Percentiles rank a stretch among this genome's conserved stretches.
These are phyloP conservation scores for Leccinum boreale DNA, from an alignment of 768 basidiomycete species.

Conservation along the genomic window DNA sequence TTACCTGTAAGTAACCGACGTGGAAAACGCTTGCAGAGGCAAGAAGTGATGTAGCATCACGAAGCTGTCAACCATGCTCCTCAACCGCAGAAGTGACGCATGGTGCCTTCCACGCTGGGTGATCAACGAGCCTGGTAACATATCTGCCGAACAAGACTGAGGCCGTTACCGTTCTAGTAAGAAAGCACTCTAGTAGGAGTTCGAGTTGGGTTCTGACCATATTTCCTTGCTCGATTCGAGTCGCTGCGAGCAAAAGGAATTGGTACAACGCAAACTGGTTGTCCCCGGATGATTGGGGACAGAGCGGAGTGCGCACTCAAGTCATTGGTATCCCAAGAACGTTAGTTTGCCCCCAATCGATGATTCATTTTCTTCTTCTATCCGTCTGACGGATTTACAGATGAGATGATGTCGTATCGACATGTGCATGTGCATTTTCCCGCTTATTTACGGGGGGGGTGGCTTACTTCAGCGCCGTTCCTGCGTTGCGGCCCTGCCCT, in stretches of 20 bases:
- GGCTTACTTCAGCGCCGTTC: conserved; percentile 17
- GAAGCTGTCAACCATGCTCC: not conserved
- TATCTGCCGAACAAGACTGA: not conserved
- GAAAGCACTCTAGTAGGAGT: not conserved
- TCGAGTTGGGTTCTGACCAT: not conserved
- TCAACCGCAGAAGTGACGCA: not conserved
- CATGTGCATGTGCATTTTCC: not conserved
- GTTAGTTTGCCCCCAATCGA: not conserved
- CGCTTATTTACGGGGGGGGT: not conserved
- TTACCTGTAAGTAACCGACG: not conserved
- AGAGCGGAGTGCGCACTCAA: not conserved
- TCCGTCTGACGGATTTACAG: not conserved
- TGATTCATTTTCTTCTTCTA: not conserved
- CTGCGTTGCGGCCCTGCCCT: not conserved
- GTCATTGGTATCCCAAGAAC: not conserved
- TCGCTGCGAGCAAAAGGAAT: not conserved
- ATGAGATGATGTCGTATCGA: not conserved
- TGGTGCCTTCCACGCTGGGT: not conserved
- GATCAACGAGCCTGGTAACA: not conserved
- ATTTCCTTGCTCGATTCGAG: not conserved
- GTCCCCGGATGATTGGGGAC: not conserved
- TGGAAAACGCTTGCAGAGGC: not conserved
- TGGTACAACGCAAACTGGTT: not conserved
- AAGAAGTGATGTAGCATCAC: too few relatives aligned
- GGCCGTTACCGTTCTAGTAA: not conserved